phyloP scores from a whole-genome alignment of 1,284 basidiomycete species.

The Wallemia hederae region DNA sequence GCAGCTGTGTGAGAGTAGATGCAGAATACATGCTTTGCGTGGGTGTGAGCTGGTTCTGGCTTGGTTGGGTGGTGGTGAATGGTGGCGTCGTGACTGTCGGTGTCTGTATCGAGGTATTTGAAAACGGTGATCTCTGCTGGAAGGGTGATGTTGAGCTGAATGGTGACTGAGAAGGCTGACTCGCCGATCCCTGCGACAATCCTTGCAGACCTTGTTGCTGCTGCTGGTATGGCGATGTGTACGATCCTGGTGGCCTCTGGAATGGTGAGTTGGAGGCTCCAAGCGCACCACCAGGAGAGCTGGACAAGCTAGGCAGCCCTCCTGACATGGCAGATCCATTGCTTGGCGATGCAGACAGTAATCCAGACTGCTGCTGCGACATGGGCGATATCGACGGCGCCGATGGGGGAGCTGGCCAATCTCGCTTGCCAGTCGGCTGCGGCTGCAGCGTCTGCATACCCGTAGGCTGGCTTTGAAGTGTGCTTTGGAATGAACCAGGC shows the following conservation, averaged over 20 bases:
- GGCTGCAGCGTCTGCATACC: not conserved
- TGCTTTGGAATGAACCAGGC: no score
- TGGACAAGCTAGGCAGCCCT: not conserved
- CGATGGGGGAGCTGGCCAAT: not conserved
- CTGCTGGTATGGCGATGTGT: not conserved
- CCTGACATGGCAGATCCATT: not conserved
- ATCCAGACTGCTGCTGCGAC: no score
- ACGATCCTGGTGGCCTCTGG: not conserved
- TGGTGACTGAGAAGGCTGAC: no score
- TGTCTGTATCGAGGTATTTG: no score
- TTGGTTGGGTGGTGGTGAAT: not conserved
- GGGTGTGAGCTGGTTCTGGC: not conserved
- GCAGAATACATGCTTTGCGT: not conserved
- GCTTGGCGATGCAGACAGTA: no score
- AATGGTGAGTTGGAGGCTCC: not conserved
- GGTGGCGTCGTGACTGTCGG: not conserved
- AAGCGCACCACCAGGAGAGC: not conserved
- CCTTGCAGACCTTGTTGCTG: not conserved
- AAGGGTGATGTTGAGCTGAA: no score
- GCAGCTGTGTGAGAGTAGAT: not conserved
- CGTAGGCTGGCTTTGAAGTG: not conserved
- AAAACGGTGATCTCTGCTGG: no score
- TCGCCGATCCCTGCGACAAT: no score
- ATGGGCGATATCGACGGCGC: not conserved
- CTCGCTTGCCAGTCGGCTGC: not conserved